These are phyloP conservation scores for Thelonectria rubi DNA, from an alignment of 2,329 filamentous ascomycete species.

Conservation along the genomic window DNA sequence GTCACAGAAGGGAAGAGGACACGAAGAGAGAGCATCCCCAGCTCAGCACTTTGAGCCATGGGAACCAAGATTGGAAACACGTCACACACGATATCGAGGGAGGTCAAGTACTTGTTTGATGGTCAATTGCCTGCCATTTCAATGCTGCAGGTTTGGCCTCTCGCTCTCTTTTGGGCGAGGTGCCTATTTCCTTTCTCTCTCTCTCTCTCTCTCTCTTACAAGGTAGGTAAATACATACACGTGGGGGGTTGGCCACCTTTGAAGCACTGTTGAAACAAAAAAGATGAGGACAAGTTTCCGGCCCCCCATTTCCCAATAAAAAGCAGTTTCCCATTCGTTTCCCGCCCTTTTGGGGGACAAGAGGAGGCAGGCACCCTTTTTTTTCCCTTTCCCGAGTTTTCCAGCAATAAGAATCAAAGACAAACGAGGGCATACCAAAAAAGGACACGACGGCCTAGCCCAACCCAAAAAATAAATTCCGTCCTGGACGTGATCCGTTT, in stretches of 20 bases:
- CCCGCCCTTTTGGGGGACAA: slow-evolving; percentile 6
- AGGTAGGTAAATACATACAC: slow-evolving; percentile 22
- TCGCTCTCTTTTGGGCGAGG: slow-evolving; percentile 10
- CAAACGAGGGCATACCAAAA: slow-evolving; percentile 10
- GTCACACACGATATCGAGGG: no score
- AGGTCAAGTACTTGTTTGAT: background rate
- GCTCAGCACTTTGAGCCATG: background rate
- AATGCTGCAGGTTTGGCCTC: background rate
- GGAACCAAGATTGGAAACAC: background rate
- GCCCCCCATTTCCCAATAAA: background rate
- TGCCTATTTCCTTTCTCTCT: background rate
- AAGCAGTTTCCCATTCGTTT: background rate
- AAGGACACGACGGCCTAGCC: slow-evolving; percentile 13
- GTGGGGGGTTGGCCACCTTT: background rate
- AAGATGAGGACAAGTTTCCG: slow-evolving; percentile 5
- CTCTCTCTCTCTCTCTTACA: slow-evolving; percentile 9
- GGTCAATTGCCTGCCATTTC: background rate
- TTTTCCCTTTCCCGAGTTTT: slow-evolving; percentile 6
- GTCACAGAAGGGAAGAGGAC: no score
- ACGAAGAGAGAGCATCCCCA: background rate
- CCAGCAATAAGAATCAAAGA: slow-evolving; percentile 6
- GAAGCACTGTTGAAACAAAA: background rate
- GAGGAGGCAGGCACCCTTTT: background rate
- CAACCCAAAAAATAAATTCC: slow-evolving; percentile 6
- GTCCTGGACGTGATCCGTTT: slow-evolving; percentile 14